These are phyloP conservation scores for Croton setiger DNA, from an alignment of 441 rosid genomes.

Conservation along the genomic window DNA sequence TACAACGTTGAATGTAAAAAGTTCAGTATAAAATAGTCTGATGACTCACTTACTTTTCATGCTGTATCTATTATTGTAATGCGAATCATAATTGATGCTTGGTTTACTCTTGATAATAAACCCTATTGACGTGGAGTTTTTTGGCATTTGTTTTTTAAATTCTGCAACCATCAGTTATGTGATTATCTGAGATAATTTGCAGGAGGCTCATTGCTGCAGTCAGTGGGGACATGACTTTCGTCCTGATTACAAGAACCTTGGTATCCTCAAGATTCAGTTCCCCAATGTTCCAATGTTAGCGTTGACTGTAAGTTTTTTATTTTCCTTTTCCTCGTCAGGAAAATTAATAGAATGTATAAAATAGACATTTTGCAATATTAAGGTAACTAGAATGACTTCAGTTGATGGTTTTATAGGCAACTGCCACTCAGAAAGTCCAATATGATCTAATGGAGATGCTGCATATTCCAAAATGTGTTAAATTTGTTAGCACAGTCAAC, in stretches of 20 bases:
- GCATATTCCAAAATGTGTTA: slow-evolving; percentile 74
- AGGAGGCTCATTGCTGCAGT: slow-evolving; percentile 99
- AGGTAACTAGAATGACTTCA: slow-evolving; percentile 17
- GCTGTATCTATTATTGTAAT: neutral
- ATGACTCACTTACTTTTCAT: neutral
- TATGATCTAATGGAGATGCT: slow-evolving; percentile 90
- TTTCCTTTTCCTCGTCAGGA: neutral
- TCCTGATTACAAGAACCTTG: slow-evolving; percentile 96
- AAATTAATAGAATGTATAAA: neutral
- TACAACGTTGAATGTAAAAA: neutral
- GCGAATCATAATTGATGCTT: too few species aligned
- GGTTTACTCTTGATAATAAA: neutral
- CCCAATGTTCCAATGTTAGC: slow-evolving; percentile 85
- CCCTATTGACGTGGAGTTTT: neutral
- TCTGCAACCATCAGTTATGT: slow-evolving; percentile 1
- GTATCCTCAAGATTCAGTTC: slow-evolving; percentile 94
- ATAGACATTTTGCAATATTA: slow-evolving; percentile 6
- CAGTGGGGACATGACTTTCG: slow-evolving; percentile 99
- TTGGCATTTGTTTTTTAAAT: neutral
- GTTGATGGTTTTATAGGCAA: slow-evolving; percentile 57
- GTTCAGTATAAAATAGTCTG: neutral
- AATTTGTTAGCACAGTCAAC: slow-evolving; percentile 95
- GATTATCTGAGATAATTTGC: slow-evolving; percentile 34
- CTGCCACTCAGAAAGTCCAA: slow-evolving; percentile 95
- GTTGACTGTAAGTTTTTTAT: slow-evolving; percentile 65